Percentiles rank a stretch among this genome's conserved stretches.
Evolutionary conservation across 768 basidiomycete genomes (phyloP).

Genomic region (Lentinula boryana): DNA sequence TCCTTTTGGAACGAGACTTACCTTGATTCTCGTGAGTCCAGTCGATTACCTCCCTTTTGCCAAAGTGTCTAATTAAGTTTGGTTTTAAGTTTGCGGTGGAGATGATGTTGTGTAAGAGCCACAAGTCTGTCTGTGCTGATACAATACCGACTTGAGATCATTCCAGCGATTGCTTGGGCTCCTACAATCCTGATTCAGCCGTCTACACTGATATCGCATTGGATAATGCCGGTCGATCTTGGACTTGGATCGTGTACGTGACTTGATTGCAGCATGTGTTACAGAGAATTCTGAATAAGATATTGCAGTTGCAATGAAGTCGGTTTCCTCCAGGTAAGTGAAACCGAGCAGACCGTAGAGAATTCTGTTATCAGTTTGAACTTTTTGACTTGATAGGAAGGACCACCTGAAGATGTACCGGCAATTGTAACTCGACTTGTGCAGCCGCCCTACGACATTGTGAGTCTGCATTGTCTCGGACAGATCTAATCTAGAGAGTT

Average conservation of each 20-base stretch:
- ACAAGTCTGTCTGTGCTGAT: not conserved
- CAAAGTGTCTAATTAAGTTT: not conserved
- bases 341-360: not conserved
- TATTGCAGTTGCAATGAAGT: constrained; percentile 61
- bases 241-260: constrained; percentile 65
- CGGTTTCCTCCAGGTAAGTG: constrained; percentile 44
- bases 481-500: not conserved
- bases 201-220: constrained; percentile 52
- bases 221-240: constrained; percentile 54
- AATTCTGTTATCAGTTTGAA: not conserved
- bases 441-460: constrained; percentile 50
- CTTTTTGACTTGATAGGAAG: constrained; percentile 24
- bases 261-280: not conserved
- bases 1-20: constrained; percentile 33
- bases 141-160: constrained; percentile 17
- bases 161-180: constrained; percentile 29
- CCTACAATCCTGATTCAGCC: constrained; percentile 29
- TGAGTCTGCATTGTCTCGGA: constrained; percentile 15
- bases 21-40: constrained; percentile 5
- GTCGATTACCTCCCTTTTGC: not conserved
- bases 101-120: constrained; percentile 39
- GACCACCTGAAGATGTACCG: constrained; percentile 29
- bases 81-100: constrained; percentile 43
- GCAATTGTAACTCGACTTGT: constrained; percentile 52
- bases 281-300: not conserved